phyloP scores from a whole-genome alignment of 306 rosid genomes.

The Casuarina glauca region DNA sequence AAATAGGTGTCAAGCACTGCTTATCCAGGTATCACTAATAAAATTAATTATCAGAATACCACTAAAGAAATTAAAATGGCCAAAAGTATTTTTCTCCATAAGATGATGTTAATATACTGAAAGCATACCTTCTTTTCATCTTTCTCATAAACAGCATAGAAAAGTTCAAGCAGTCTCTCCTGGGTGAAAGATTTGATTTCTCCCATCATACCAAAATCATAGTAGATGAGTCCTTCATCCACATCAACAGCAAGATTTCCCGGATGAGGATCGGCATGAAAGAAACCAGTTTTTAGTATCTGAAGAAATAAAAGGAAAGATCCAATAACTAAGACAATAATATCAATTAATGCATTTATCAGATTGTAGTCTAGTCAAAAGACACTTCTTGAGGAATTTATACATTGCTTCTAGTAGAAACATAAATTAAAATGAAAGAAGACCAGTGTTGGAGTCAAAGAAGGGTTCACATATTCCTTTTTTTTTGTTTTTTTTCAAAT shows the following conservation, averaged over 20 bases:
- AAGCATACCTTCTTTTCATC: constrained; percentile 80
- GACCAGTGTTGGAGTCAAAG: no score
- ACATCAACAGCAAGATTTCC: constrained; percentile 88
- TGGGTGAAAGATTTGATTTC: constrained; percentile 87
- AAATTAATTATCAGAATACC: neutral
- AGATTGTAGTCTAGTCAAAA: constrained; percentile 7
- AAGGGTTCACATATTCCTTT: no score
- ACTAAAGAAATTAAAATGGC: neutral
- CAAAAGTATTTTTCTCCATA: neutral
- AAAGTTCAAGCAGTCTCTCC: constrained; percentile 86
- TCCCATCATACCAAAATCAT: constrained; percentile 99
- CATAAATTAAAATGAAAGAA: no score
- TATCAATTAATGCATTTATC: neutral
- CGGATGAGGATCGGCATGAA: constrained; percentile 98
- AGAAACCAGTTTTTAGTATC: constrained; percentile 93
- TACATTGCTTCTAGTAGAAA: constrained; percentile 10
- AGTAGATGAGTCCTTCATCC: constrained; percentile 80
- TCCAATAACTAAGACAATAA: constrained; percentile 7
- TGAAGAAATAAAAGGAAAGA: constrained; percentile 36
- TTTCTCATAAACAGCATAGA: constrained; percentile 82
- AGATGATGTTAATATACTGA: constrained; percentile 5
- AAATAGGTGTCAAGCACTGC: neutral
- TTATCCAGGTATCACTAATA: neutral
- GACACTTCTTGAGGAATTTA: neutral
- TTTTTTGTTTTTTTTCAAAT: no score